Evolutionary conservation across 306 rosid species (phyloP).

Genomic region (Hippophae rhamnoides): DNA sequence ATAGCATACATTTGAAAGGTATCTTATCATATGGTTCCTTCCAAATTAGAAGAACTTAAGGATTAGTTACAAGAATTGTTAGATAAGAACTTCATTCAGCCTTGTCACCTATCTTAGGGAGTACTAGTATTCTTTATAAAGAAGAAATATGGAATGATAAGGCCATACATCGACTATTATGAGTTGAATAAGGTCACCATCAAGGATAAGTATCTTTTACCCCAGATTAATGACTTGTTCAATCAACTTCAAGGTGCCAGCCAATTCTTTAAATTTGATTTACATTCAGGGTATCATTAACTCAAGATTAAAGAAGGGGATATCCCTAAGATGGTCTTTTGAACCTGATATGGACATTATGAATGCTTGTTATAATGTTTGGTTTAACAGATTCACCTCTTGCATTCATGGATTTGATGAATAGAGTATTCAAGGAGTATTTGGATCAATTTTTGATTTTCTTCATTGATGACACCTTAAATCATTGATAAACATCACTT

Average conservation of each 20-base stretch:
- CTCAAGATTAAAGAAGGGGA: not conserved
- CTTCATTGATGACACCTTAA: not conserved
- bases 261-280: not conserved
- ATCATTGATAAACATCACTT: no score
- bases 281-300: not conserved
- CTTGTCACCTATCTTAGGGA: not conserved
- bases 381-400: not conserved
- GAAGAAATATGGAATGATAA: not conserved
- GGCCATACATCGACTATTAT: not conserved
- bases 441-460: not conserved
- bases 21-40: not conserved
- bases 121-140: not conserved
- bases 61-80: not conserved
- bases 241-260: not conserved
- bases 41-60: not conserved
- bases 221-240: not conserved
- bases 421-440: not conserved
- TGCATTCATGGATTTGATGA: not conserved
- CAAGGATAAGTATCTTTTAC: not conserved
- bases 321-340: not conserved
- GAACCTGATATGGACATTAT: not conserved
- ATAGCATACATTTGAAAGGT: not conserved
- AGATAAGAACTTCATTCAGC: not conserved
- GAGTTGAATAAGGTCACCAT: not conserved
- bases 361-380: not conserved